Base-by-base conservation (phyloP, 805 yeast species). In the Lachancea sp. region DNA sequence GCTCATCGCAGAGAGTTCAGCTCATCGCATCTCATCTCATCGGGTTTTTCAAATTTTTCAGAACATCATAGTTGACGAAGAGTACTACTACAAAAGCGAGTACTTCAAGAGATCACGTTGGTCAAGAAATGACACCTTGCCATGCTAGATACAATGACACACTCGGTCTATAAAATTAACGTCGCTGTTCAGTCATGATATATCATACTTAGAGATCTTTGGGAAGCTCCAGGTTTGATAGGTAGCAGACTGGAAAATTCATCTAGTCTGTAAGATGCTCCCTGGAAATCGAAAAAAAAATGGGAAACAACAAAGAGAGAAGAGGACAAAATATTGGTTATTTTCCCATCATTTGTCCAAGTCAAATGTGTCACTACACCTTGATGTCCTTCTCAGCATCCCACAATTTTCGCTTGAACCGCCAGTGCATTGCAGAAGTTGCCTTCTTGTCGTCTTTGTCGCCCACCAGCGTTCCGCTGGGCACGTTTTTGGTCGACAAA, bases 401-500 rank as follows among this genome's bases (percentile, higher is more conserved):
- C 78, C 84, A 80, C 46, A 71, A 71, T 29, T 67, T 66, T 44
- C 74, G 68, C 48, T 67, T 68, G 53, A 82, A 77, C 68, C 90
- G 78, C 95, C 95, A 85, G 63, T 85, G 95, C 35, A 59, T 46
- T 25, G 71, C 66, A 13, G 77, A 60, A 2, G 68, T 65, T 16
- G 63, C 53, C 41, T 55, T 54, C 42, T 60, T 61, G 47, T 79
- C 85, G 36, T 79, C 74, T 55, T 79, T 81, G 3, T 77, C 75
- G 42, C 74, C 77, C 49, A 70, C 72, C 17, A 65, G 49, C 2
- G 83, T 68, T 36, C 93, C 91, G 44, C 87, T 81, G 11, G 85
- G 82, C 13, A 78, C 82, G 58, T 82, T 81, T 51, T 73, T 74
- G 39, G 71, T 70, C 8, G 90, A 82, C 47, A 84, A 69, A 49